phyloP scores from a whole-genome alignment of 306 rosid species.

The Quercus rubra region DNA sequence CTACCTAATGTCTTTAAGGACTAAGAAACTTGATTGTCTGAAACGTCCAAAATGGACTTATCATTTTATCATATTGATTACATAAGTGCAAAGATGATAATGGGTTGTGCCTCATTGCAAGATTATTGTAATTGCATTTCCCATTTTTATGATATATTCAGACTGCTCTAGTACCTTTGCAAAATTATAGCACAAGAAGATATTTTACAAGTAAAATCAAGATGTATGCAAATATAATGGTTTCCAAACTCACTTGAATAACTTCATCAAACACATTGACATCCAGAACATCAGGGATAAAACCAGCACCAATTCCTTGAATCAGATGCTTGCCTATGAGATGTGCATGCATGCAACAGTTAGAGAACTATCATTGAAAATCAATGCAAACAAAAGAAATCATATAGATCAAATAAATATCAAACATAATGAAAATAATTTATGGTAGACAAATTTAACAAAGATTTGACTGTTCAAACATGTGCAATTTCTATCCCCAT shows the following conservation, averaged over 20 bases:
- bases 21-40: neutral
- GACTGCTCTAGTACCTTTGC: no score
- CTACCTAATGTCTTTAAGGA: neutral
- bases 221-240: no score
- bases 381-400: no score
- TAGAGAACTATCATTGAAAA: no score
- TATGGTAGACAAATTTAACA: no score
- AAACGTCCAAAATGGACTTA: neutral
- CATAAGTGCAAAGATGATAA: neutral
- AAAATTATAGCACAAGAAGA: neutral
- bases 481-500: neutral
- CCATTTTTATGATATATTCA: neutral
- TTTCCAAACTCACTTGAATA: slow-evolving; percentile 42
- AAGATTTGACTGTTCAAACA: slow-evolving; percentile 43
- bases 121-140: neutral
- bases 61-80: neutral
- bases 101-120: neutral
- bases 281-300: slow-evolving; percentile 55
- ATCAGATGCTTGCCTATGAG: slow-evolving; percentile 32
- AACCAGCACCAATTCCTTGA: slow-evolving; percentile 77
- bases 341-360: no score
- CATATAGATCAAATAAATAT: no score
- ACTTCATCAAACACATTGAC: slow-evolving; percentile 60
- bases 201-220: neutral
- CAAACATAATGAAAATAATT: no score